Evolutionary conservation across 441 rosid genomes (phyloP), one percentile per base, ranked within the genome.

Genomic region (Breynia disticha): DNA sequence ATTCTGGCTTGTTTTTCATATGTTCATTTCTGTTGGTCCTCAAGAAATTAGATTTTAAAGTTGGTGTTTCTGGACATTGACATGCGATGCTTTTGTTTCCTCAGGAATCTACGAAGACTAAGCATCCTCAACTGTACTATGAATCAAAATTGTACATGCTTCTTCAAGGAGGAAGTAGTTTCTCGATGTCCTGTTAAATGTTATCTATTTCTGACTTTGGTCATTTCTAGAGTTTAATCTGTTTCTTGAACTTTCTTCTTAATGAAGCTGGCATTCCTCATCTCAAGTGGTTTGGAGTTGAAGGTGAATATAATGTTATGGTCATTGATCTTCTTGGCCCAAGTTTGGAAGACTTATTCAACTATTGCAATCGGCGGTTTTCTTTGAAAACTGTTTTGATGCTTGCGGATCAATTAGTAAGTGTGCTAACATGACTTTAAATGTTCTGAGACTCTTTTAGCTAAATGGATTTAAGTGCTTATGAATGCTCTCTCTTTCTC

Each of bases 371-470:
- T 55, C 76, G 99, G 72, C 87, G 78, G 68, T 79, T 94, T 39
- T 65, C 94, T 37, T 78, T 90, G 67, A 94, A 94, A 77, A 78
- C 97, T 16, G 99, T 94, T 48, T 64, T 94, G 71, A 94, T 90
- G 99, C 96, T 94, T 45, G 99, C 99, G 0, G 99, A 94, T 81
- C 99, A 90, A 66, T 57, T 87, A 61, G 97, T 94, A 67, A 69
- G 90, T 65, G 14, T 57, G 22, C 47, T 19, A 3, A 5, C 41
- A 50, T 39, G 43, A 9, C 43, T 39, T 14, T 39, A 39, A 39
- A 39, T 39, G 11, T 10, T 39, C 11, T 39, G 15, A 39, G n/a
- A 39, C n/a, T n/a, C 12, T 9, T 39, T 9, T 39, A 14, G 43
- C 2, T 39, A 39, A 39, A 39, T 14, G 12, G 43, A 4, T 9